Base-by-base conservation (phyloP, 257 asterid genomes). In the Nicotiana knightiana region DNA sequence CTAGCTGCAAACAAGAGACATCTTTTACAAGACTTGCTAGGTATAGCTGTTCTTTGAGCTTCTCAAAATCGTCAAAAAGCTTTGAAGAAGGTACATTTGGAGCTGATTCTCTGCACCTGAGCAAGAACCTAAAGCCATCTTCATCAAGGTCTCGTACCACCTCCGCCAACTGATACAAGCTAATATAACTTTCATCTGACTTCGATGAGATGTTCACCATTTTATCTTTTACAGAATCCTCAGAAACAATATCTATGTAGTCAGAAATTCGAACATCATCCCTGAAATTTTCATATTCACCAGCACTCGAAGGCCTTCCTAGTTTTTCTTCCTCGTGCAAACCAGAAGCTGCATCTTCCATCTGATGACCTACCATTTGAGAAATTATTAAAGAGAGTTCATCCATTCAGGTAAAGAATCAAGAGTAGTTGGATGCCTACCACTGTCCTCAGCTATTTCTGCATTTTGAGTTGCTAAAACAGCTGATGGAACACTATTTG, bases 1-100 rank as follows among this genome's bases (percentile, higher is more conserved):
- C 85, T 57, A 94, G 91, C 92, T 91, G 91, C 77, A 93, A 71
- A 63, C 87, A 86, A 83, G 82, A 86, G 30, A 89, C 91, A 85
- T 96, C 97, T 84, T 89, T 94, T 57, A 87, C 91, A 82, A 91
- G 86, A 87, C 87, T 92, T 55, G 94, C 85, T 68, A 92, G 87
- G 88, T 93, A 94, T 65, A 96, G 82, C 82, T 94, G 92, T 83
- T 96, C 94, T 83, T 92, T 94, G 71, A 96, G 90, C 89, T 86
- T 87, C 89, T 93, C 98, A 80, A 86, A 86, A 79, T 83, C 77
- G 85, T 87, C 91, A 86, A 77, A 77, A 81, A 63, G 76, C 75
- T 76, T 83, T 62, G 83, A 67, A 17, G 82, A 88, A 54, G 83
- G 21, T 81, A 67, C 84, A 82, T 68, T 88, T 53, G 67, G 28